Base-by-base conservation (phyloP, 805 yeast genomes). In the Yarrowia keelungensis region DNA sequence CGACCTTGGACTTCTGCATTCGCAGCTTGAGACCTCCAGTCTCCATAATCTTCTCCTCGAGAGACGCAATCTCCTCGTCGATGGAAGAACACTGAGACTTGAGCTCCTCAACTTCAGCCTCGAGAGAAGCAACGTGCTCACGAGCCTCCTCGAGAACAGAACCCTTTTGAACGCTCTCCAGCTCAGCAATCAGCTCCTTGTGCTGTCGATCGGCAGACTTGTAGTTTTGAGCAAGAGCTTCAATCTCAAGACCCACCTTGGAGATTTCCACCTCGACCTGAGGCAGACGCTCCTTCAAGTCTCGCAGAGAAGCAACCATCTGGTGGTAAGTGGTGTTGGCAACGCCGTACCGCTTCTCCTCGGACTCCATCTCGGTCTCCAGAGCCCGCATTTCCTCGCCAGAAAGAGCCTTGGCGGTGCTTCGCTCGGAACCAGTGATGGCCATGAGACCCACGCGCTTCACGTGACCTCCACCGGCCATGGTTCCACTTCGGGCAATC, bases 401-500 rank as follows among this genome's bases (percentile, higher is more conserved):
- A 3, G 88, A 81, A 14, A 84, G 76, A n/a, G 80, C 82, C 4
- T 76, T 71, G 1, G 80, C 73, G 5, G 80, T 53, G 22, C 46
- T 45, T 4, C 64, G 79, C 43, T 81, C 75, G 49, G 84, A 79
- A 10, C 67, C 67, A 1, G 22, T 15, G 16, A 62, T 38, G 69
- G 69, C 83, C 86, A 95, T 92, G 2, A 89, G 88, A 7, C 98
- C 99, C 64, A 84, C 84, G 16, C 85, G 83, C 9, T 83, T 84
- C 47, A 84, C 74, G 5, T 72, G 81, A 67, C 98, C 99, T 79
- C 99, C 99, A 74, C 99, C 99, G 58, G 97, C 87, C 88, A 96
- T 88, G 1, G 98, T 91, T 78, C 99, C 99, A 1, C 97, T 90
- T 15, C 89, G 87, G 74, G 93, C 98, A 69, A 95, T 94, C 26